Evolutionary conservation across 2,329 filamentous ascomycete genomes (phyloP), one percentile per base, ranked within the genome.

Genomic region (Trichoderma sp.): DNA sequence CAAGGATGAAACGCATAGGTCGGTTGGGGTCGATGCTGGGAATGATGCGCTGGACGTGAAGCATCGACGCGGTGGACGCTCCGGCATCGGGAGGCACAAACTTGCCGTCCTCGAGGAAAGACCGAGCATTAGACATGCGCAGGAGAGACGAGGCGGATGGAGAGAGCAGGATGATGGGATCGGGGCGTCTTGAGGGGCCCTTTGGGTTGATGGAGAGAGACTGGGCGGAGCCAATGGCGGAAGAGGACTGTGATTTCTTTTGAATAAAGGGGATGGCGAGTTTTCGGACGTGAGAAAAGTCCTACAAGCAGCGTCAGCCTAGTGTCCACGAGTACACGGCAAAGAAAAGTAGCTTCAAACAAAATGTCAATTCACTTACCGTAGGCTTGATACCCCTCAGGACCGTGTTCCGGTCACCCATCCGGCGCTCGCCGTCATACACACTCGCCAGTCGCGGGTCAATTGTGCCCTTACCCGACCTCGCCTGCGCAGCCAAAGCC

Each of bases 81-180:
- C 87, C 88, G 66, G 87, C 77, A 84, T 94, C 91, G 4, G 93
- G 86, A 1, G 93, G 92, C 6, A 90, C 84, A 81, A 94, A 99
- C 71, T 90, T 84, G 67, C 94, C 94, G 67, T 89, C 86, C 77
- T 94, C 90, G 71, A 99, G 90, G 84, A 99, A 98, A 34, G 92
- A 90, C 76, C 97, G 96, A 79, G 96, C 93, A 78, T 99, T 99
- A 64, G 92, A 92, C 87, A 98, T 93, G 78, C 94, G 93, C 42
- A 99, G 89, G 58, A 98, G 88, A 2, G 94, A 96, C 2, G 94
- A 97, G 12, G 94, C 95, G 1, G 94, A 98, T 1, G 95, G 95
- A 0, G 95, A 98, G 70, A 99, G 90, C 32, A 99, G 89, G 78
- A 99, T 97, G 80, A 99, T 99, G 58, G 95, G 95, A 77, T 97